phyloP scores from a whole-genome alignment of 345 rosid species.

The Lepidium aucheri region DNA sequence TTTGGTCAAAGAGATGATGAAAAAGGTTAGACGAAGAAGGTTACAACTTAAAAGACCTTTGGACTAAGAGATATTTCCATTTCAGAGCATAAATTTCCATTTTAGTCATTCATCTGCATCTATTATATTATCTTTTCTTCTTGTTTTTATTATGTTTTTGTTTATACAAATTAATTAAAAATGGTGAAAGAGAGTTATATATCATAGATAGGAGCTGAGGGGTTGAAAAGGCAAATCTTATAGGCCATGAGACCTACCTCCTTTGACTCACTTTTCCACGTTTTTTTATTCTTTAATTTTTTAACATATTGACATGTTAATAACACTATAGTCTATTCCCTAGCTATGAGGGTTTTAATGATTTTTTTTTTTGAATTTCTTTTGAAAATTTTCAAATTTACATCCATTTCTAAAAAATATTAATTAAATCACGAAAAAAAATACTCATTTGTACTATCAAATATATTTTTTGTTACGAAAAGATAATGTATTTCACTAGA shows the following conservation, averaged over 20 bases:
- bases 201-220: not conserved
- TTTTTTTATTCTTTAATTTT: not conserved
- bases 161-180: not conserved
- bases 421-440: too few relatives aligned
- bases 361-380: too few relatives aligned
- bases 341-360: too few relatives aligned
- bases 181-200: not conserved
- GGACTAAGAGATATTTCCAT: conserved; percentile 23
- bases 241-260: conserved; percentile 13
- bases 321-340: not conserved
- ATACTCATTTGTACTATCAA: too few relatives aligned
- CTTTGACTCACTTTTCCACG: conserved; percentile 15
- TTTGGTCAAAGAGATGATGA: conserved; percentile 12
- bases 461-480: too few relatives aligned
- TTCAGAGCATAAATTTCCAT: conserved; percentile 22
- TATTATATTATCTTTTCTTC: not conserved
- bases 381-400: too few relatives aligned
- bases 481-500: too few relatives aligned
- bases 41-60: conserved; percentile 3
- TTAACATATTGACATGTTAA: not conserved
- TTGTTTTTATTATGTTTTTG: not conserved
- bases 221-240: not conserved
- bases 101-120: conserved; percentile 20
- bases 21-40: conserved; percentile 4
- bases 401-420: too few relatives aligned